Evolutionary conservation across 345 rosid species (phyloP), one percentile per base, ranked within the genome.

Genomic region (Syzygium grande): DNA sequence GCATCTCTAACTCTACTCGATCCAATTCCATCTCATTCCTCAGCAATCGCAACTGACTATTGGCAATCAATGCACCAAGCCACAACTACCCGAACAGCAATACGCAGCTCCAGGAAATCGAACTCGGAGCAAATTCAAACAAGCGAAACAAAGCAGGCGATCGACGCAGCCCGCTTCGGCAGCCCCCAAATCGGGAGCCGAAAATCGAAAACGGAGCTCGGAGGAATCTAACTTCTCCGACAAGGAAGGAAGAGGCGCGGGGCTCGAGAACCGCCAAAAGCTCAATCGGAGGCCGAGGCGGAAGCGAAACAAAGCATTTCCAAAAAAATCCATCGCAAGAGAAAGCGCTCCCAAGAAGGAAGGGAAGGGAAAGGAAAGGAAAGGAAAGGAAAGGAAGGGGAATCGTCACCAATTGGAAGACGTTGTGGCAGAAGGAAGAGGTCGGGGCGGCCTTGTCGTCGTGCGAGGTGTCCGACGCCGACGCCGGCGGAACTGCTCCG

Each of bases 391-490:
- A n/a, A n/a, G 65, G 63, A 53, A 59, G 10, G 13, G 83, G 54
- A 85, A 63, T 77, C 46, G 46, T 43, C 89, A 94, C 95, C 95
- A 93, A 87, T 89, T 92, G 93, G 34, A 90, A 89, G 87, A 86
- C 89, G 87, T 94, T 92, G 88, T 88, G 87, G 84, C 95, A 94
- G 29, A 91, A 92, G 84, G 90, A 86, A 80, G 90, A 65, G 55
- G 88, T 88, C n/a, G 93, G 90, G 87, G 84, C 68, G 56, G 89
- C 90, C 65, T 89, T 88, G 10, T 90, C 92, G 79, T 90, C 88
- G 88, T 83, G 90, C 21, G 92, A 86, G 14, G 51, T 92, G 86
- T 93, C 94, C 49, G 63, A 53, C 38, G 87, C 87, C 90, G 90
- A 51, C 46, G 93, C 19, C 38, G 56, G 30, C 34, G 25, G 80